Evolutionary conservation across 148 eudicot genomes (phyloP).

Genomic region (Rheum nobile): DNA sequence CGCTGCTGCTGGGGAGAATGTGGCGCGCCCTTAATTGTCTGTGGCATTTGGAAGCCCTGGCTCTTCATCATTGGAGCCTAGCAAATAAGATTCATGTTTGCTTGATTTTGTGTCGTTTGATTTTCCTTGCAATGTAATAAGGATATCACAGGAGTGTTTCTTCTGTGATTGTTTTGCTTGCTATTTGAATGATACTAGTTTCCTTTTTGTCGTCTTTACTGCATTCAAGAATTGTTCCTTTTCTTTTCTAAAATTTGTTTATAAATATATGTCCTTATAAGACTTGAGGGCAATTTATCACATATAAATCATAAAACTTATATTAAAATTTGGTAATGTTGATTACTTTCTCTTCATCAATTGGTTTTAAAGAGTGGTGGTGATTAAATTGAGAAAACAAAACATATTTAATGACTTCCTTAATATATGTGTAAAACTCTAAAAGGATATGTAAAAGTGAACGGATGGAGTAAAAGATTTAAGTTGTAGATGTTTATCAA

Average conservation of each 20-base stretch:
- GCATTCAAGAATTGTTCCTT: neutral
- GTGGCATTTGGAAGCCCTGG: neutral
- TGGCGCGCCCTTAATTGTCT: neutral
- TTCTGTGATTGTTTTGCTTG: slow-evolving; percentile 4
- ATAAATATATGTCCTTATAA: no score
- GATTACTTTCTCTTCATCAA: no score
- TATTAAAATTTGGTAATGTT: no score
- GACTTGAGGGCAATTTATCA: no score
- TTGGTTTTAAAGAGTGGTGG: no score
- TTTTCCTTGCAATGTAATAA: neutral
- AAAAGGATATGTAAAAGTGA: no score
- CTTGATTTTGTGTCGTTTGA: neutral
- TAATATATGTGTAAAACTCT: no score
- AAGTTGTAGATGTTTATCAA: no score
- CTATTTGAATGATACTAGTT: neutral
- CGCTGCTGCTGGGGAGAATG: neutral
- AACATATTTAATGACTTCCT: no score
- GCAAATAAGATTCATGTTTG: neutral
- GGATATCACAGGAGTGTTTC: neutral
- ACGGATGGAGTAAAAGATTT: no score
- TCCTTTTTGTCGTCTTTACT: neutral
- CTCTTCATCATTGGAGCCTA: neutral
- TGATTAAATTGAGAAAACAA: no score
- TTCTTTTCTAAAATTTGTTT: neutral
- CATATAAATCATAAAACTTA: no score